These are phyloP conservation scores for Umbellularia californica DNA, from an alignment of 164 flowering plant species.

Conservation along the genomic window DNA sequence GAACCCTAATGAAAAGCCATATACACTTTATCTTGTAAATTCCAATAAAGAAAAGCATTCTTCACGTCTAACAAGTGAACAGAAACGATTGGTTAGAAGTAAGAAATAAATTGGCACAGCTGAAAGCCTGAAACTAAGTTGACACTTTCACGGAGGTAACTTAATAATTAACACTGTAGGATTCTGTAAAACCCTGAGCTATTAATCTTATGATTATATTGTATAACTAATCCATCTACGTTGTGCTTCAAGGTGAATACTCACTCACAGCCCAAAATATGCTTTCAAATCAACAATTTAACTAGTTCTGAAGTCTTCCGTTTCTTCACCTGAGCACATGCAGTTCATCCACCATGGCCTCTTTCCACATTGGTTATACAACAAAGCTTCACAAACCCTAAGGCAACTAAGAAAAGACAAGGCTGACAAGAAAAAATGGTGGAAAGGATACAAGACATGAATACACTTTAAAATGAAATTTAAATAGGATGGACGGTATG, in stretches of 20 bases:
- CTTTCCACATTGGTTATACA: too few relatives aligned
- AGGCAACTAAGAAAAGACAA: too few relatives aligned
- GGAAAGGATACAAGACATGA: too few relatives aligned
- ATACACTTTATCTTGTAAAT: neutral
- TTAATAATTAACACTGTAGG: too few relatives aligned
- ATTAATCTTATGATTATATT: neutral
- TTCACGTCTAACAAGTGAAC: neutral
- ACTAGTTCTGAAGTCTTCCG: neutral
- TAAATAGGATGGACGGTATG: too few relatives aligned
- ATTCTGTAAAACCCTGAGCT: neutral
- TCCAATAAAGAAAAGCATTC: neutral
- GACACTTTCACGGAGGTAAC: too few relatives aligned
- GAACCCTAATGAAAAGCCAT: neutral
- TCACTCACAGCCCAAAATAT: neutral
- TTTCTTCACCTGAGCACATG: too few relatives aligned
- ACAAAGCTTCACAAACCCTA: too few relatives aligned
- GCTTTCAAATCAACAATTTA: too few relatives aligned
- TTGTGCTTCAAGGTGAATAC: neutral
- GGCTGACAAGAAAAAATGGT: too few relatives aligned
- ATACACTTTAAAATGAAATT: too few relatives aligned
- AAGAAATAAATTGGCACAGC: neutral
- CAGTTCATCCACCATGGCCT: too few relatives aligned
- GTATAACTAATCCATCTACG: neutral
- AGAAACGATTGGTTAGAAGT: neutral
- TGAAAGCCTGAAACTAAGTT: neutral